These are phyloP conservation scores for Pluteus cervinus DNA, from an alignment of 768 basidiomycete species.

Conservation along the genomic window DNA sequence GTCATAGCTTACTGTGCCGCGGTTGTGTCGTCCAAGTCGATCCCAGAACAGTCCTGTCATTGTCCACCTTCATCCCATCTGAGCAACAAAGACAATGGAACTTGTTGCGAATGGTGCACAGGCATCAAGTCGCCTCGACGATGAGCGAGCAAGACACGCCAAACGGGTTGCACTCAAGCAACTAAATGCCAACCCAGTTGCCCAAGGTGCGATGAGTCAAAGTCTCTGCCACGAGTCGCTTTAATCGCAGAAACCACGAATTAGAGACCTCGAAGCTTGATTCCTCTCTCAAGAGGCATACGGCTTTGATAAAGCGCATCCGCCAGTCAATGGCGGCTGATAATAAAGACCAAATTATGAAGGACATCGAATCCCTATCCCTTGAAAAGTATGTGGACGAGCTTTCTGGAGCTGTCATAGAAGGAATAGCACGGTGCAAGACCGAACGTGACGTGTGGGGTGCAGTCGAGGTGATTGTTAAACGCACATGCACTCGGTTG, in stretches of 20 bases:
- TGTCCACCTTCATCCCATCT: too few relatives aligned
- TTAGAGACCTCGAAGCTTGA: conserved; percentile 81
- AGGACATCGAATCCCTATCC: conserved; percentile 85
- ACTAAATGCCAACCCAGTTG: conserved; percentile 42
- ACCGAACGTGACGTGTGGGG: conserved; percentile 90
- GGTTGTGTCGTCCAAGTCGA: too few relatives aligned
- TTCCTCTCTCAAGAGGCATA: conserved; percentile 94
- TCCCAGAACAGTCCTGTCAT: too few relatives aligned
- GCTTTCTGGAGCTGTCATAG: conserved; percentile 79
- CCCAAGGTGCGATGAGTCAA: conserved; percentile 35
- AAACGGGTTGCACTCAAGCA: conserved; percentile 57
- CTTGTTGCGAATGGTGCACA: conserved; percentile 18
- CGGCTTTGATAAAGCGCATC: conserved; percentile 90
- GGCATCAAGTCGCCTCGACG: conserved; percentile 27
- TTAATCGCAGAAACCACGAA: conserved; percentile 7
- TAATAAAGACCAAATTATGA: conserved; percentile 81
- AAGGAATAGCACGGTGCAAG: conserved; percentile 84
- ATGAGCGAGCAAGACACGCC: conserved; percentile 41
- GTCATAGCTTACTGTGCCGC: too few relatives aligned
- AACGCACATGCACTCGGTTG: conserved; percentile 3
- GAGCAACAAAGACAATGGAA: conserved; percentile 32
- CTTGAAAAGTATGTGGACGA: conserved; percentile 97
- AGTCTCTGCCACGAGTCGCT: conserved; percentile 4
- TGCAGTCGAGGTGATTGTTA: conserved; percentile 76
- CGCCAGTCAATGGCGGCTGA: conserved; percentile 80